Evolutionary conservation across 208 protist species (phyloP).

Genomic region (Trypanosoma rangeli): DNA sequence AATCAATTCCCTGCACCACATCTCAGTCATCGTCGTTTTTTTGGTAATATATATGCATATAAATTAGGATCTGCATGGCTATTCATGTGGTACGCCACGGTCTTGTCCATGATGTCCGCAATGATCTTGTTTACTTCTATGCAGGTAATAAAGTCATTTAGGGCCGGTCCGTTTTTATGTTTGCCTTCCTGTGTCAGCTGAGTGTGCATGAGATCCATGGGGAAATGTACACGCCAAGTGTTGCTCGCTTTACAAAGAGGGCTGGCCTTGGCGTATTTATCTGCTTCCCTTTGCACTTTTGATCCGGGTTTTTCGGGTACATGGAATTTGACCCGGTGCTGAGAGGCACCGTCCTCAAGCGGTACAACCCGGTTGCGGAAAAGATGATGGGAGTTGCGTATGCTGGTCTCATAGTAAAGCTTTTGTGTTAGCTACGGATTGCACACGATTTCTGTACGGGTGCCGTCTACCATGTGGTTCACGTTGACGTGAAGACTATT

Average conservation of each 20-base stretch:
- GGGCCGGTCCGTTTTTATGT: slow-evolving; percentile 50
- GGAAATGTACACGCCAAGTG: slow-evolving; percentile 43
- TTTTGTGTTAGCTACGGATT: slow-evolving; percentile 66
- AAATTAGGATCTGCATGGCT: slow-evolving; percentile 39
- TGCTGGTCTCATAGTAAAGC: slow-evolving; percentile 61
- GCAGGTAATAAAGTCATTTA: slow-evolving; percentile 43
- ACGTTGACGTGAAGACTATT: slow-evolving; percentile 40
- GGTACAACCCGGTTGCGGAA: slow-evolving; percentile 62
- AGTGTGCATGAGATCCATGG: slow-evolving; percentile 53
- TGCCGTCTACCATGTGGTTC: slow-evolving; percentile 56
- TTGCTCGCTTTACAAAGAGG: slow-evolving; percentile 36
- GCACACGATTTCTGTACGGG: slow-evolving; percentile 62
- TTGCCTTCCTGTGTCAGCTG: slow-evolving; percentile 61
- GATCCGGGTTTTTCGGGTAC: slow-evolving; percentile 65
- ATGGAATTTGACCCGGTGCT: slow-evolving; percentile 55
- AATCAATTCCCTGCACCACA: slow-evolving; percentile 67
- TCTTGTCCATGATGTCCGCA: slow-evolving; percentile 21
- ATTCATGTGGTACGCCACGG: slow-evolving; percentile 25
- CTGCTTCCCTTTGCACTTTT: slow-evolving; percentile 58
- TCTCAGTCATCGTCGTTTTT: slow-evolving; percentile 43
- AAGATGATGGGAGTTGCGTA: slow-evolving; percentile 52
- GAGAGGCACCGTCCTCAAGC: slow-evolving; percentile 45
- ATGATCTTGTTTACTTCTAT: slow-evolving; percentile 40
- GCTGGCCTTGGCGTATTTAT: slow-evolving; percentile 46
- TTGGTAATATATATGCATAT: slow-evolving; percentile 53